A percentile compares a stretch with the other conserved stretches of the same genome.
These are phyloP conservation scores for Pyrrhoderma lamaoense DNA, from an alignment of 1,284 basidiomycete genomes.

Conservation along the genomic window DNA sequence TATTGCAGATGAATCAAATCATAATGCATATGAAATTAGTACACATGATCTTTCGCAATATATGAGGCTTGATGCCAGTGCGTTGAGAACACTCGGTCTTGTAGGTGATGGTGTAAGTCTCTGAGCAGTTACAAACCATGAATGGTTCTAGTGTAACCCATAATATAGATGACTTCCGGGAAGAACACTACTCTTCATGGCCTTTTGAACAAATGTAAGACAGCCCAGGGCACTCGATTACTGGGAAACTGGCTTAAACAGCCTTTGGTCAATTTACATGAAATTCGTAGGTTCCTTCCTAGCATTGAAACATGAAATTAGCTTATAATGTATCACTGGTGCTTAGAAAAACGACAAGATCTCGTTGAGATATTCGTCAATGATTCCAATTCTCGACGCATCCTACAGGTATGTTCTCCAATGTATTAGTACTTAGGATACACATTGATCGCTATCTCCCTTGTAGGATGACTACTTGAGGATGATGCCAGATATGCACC, in stretches of 20 bases:
- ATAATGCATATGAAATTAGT: conserved; percentile 73
- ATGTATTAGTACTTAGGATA: conserved; percentile 5
- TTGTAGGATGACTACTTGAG: conserved; percentile 79
- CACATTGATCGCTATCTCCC: not conserved
- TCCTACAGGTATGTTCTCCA: conserved; percentile 52
- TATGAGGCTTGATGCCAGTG: conserved; percentile 95
- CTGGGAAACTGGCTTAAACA: conserved; percentile 96
- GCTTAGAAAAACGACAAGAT: conserved; percentile 70
- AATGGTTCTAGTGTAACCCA: not conserved
- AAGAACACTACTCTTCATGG: conserved; percentile 88
- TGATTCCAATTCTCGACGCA: conserved; percentile 65
- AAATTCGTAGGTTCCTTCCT: conserved; percentile 62
- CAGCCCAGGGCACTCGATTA: conserved; percentile 88
- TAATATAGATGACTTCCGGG: conserved; percentile 40
- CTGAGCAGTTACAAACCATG: conserved; percentile 1
- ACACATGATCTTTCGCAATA: conserved; percentile 92
- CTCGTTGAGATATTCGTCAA: conserved; percentile 85
- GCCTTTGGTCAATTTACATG: conserved; percentile 89
- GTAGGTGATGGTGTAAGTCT: conserved; percentile 48
- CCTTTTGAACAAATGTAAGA: conserved; percentile 92
- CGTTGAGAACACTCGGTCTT: conserved; percentile 84
- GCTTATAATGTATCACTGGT: not conserved
- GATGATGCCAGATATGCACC: conserved; percentile 90
- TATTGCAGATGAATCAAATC: conserved; percentile 76
- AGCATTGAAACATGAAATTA: conserved; percentile 5